phyloP scores from a whole-genome alignment of 257 asterid species.

The Solanum verrucosum region DNA sequence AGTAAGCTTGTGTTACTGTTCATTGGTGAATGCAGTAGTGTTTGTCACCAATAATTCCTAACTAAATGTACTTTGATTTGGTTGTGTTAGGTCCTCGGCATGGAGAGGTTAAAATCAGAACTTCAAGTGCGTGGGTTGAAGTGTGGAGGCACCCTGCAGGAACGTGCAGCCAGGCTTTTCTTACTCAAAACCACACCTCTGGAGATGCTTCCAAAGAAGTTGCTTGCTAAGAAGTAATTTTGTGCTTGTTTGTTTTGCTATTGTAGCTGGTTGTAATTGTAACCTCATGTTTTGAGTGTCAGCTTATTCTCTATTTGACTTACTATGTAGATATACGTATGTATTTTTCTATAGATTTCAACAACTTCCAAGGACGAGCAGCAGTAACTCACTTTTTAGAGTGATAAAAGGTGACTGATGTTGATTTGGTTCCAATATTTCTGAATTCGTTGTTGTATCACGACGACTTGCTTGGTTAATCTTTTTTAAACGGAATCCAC shows the following conservation, averaged over 20 bases:
- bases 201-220: constrained; percentile 84
- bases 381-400: not conserved
- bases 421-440: not conserved
- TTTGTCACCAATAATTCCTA: not conserved
- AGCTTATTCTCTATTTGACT: not conserved
- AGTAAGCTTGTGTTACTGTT: not conserved
- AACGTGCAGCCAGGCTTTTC: constrained; percentile 77
- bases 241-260: not conserved
- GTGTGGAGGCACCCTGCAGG: constrained; percentile 81
- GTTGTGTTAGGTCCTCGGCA: constrained; percentile 49
- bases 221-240: constrained; percentile 71
- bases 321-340: not conserved
- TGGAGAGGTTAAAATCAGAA: constrained; percentile 71
- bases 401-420: not conserved
- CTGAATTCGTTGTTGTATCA: not conserved
- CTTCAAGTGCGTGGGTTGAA: constrained; percentile 74
- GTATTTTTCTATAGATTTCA: not conserved
- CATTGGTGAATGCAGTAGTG: not conserved
- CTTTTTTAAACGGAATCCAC: not conserved
- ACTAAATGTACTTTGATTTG: not conserved
- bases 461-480: not conserved
- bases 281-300: not conserved
- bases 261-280: not conserved
- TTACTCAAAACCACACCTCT: constrained; percentile 36
- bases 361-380: not conserved